phyloP scores from a whole-genome alignment of 2,329 filamentous ascomycete genomes.

The Penicillium sp. region DNA sequence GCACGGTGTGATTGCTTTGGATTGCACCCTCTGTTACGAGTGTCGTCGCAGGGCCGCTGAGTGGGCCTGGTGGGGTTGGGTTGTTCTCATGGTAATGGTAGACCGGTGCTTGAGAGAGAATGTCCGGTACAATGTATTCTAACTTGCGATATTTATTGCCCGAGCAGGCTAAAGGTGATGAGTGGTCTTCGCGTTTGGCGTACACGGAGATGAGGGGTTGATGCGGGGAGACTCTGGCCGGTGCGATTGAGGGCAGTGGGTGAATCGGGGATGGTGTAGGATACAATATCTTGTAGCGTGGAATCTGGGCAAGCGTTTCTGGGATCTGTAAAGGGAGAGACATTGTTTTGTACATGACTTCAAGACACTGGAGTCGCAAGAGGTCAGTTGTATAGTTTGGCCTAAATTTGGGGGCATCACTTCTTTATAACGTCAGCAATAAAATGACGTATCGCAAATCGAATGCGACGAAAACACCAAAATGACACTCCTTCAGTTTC shows the following conservation, averaged over 20 bases:
- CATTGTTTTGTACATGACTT: conserved; percentile 1
- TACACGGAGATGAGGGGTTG: conserved; percentile 26
- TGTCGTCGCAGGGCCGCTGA: conserved; percentile 25
- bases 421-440: conserved; percentile 1
- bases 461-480: background rate
- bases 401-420: background rate
- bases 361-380: background rate
- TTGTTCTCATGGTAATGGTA: conserved; percentile 20
- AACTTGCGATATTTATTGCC: conserved; percentile 44
- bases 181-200: conserved; percentile 39
- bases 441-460: conserved; percentile 1
- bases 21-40: conserved; percentile 40
- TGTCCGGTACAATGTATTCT: conserved; percentile 40
- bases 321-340: conserved; percentile 19
- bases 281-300: conserved; percentile 33
- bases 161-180: conserved; percentile 34
- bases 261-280: conserved; percentile 34
- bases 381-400: background rate
- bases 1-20: conserved; percentile 41
- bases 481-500: conserved; percentile 39
- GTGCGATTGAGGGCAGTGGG: conserved; percentile 24
- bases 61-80: conserved; percentile 2
- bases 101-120: conserved; percentile 22
- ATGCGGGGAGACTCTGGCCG: conserved; percentile 8
- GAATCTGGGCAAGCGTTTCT: conserved; percentile 27